These are phyloP conservation scores for Lactifluus subvellereus DNA, from an alignment of 768 basidiomycete species.

Conservation along the genomic window DNA sequence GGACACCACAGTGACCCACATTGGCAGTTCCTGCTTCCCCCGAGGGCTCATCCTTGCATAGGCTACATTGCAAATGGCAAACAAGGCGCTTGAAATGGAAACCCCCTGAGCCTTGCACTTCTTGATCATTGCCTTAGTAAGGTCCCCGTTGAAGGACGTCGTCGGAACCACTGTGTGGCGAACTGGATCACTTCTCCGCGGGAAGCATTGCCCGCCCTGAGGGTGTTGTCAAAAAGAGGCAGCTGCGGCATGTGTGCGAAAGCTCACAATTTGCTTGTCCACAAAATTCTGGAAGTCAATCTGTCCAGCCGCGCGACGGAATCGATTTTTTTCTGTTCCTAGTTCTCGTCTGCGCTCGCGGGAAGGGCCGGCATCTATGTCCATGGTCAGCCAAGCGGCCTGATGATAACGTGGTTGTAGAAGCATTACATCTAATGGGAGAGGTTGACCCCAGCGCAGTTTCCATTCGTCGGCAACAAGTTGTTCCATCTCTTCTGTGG, in stretches of 20 bases:
- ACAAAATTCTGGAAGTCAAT: conserved; percentile 33
- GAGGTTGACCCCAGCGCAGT: conserved; percentile 27
- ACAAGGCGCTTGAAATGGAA: conserved; percentile 69
- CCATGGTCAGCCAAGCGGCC: not conserved
- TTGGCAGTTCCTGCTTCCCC: conserved; percentile 46
- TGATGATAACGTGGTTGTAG: not conserved
- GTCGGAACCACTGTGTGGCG: conserved; percentile 69
- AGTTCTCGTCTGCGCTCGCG: conserved; percentile 31
- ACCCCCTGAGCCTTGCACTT: conserved; percentile 67
- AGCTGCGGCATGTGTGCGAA: not conserved
- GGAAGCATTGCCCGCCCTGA: conserved; percentile 74
- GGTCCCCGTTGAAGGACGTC: conserved; percentile 46
- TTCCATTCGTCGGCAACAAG: conserved; percentile 34
- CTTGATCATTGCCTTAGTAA: conserved; percentile 58
- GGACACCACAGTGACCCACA: conserved; percentile 34
- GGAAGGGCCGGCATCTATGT: conserved; percentile 16
- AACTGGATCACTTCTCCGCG: conserved; percentile 38
- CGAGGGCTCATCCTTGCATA: conserved; percentile 50
- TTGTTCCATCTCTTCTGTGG: conserved; percentile 30
- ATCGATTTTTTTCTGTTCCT: conserved; percentile 21
- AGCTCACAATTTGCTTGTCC: conserved; percentile 30
- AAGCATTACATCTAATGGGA: conserved; percentile 19
- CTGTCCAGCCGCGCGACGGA: conserved; percentile 29
- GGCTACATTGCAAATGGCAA: conserved; percentile 69
- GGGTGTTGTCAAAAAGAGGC: not conserved